A percentile compares a stretch with the other conserved stretches of the same genome.
These are phyloP conservation scores for Orbilia javanica DNA, from an alignment of 2,329 filamentous ascomycete species.

Conservation along the genomic window DNA sequence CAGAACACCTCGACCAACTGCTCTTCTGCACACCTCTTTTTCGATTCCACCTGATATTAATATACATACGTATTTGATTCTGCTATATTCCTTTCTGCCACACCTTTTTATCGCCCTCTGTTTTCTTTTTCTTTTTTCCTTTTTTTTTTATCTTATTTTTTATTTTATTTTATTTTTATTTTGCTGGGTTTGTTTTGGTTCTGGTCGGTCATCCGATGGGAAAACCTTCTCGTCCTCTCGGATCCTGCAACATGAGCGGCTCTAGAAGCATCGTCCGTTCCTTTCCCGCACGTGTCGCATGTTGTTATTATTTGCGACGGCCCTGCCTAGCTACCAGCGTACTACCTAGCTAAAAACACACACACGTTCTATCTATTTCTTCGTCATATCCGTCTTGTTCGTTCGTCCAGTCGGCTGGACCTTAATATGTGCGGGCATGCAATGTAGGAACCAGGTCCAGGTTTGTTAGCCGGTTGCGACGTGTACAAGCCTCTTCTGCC, in stretches of 20 bases:
- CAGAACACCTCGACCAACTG: conserved; percentile 18
- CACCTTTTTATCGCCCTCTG: conserved; percentile 12
- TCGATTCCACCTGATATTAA: conserved; percentile 4
- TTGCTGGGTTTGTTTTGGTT: background rate
- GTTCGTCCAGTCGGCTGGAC: conserved; percentile 42
- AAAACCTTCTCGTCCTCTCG: background rate
- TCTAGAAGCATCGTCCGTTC: conserved; percentile 11
- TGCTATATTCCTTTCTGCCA: conserved; percentile 7
- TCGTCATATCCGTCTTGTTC: background rate
- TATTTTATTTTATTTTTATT: background rate
- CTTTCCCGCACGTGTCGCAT: conserved; percentile 48
- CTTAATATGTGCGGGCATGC: conserved; percentile 31
- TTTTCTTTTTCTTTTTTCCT: background rate
- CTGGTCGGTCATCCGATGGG: conserved; percentile 40
- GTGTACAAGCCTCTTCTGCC: conserved; percentile 47
- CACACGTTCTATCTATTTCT: too few relatives aligned
- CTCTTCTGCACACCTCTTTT: conserved; percentile 1
- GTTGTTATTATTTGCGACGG: conserved; percentile 29
- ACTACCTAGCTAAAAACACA: too few relatives aligned
- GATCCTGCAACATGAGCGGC: conserved; percentile 18
- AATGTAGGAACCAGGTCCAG: conserved; percentile 53
- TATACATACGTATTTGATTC: conserved; percentile 1
- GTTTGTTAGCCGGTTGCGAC: conserved; percentile 58
- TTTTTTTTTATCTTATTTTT: conserved; percentile 5
- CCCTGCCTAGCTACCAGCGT: background rate